Evolutionary conservation across 108 stramenopile genomes (phyloP).

Genomic region (Cyclotella kingstonii): DNA sequence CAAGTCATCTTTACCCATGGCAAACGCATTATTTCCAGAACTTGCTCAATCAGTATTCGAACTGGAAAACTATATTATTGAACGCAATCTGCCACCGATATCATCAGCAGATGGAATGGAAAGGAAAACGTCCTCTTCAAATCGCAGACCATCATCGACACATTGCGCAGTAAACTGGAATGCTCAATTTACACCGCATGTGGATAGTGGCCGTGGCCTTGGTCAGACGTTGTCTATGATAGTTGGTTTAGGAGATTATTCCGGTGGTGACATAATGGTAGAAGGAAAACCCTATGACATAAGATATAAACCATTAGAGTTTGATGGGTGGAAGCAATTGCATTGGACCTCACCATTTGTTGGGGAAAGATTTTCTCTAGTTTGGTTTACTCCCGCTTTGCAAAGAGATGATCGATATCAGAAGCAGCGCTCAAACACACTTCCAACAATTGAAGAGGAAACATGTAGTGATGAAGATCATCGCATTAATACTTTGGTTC

Average conservation of each 20-base stretch:
- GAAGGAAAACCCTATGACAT: constrained; percentile 73
- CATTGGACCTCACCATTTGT: constrained; percentile 86
- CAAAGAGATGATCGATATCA: constrained; percentile 7
- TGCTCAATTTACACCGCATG: constrained; percentile 91
- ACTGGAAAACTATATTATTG: constrained; percentile 52
- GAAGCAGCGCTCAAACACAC: too few species aligned
- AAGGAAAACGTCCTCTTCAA: constrained; percentile 68
- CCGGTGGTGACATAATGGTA: constrained; percentile 78
- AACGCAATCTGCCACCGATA: constrained; percentile 28
- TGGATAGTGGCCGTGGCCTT: constrained; percentile 82
- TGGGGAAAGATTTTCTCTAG: constrained; percentile 88
- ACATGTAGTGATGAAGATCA: constrained; percentile 29
- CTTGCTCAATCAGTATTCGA: constrained; percentile 85
- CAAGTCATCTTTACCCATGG: constrained; percentile 44
- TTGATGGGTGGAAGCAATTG: constrained; percentile 88
- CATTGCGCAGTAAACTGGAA: constrained; percentile 91
- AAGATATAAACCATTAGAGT: constrained; percentile 81
- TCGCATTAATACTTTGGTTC: constrained; percentile 15
- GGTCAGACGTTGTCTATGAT: constrained; percentile 85
- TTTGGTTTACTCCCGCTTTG: constrained; percentile 88
- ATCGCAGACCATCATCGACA: constrained; percentile 64
- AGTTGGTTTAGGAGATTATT: constrained; percentile 88
- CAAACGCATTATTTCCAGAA: constrained; percentile 88
- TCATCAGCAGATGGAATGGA: constrained; percentile 85
- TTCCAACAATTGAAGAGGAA: constrained; percentile 1